Evolutionary conservation across 2,329 filamentous ascomycete species (phyloP).

Genomic region (Trichothecium roseum): DNA sequence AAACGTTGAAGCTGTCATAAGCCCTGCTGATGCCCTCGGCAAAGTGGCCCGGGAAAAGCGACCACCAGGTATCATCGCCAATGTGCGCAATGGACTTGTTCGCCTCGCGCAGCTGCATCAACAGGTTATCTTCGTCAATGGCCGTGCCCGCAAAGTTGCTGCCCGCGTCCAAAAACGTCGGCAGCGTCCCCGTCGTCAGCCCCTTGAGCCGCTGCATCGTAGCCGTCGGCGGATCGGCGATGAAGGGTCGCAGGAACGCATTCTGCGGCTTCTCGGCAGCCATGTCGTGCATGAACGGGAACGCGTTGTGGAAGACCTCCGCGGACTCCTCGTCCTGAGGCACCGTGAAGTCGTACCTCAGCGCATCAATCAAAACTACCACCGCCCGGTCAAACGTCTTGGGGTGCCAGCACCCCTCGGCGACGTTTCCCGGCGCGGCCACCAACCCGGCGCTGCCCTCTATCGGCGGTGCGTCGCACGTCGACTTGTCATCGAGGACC

Average conservation of each 20-base stretch:
- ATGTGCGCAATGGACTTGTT: conserved; percentile 75
- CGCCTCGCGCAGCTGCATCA: conserved; percentile 56
- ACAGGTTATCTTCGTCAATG: conserved; percentile 82
- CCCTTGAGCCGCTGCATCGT: conserved; percentile 90
- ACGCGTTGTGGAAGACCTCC: conserved; percentile 68
- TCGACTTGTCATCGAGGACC: conserved; percentile 67
- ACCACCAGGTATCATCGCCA: conserved; percentile 96
- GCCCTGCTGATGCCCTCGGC: conserved; percentile 74
- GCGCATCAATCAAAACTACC: conserved; percentile 80
- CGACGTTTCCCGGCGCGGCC: conserved; percentile 28
- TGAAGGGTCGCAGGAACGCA: conserved; percentile 87
- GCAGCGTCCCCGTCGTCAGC: conserved; percentile 86
- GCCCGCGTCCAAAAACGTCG: conserved; percentile 87
- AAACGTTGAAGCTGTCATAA: conserved; percentile 97
- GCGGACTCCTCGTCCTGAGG: conserved; percentile 40
- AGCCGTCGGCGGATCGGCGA: conserved; percentile 90
- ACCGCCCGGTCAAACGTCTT: conserved; percentile 89
- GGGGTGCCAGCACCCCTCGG: conserved; percentile 86
- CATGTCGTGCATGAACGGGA: conserved; percentile 79
- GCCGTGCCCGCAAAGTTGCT: conserved; percentile 92
- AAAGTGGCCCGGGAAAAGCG: conserved; percentile 89
- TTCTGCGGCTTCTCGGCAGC: conserved; percentile 64
- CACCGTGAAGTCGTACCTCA: conserved; percentile 94
- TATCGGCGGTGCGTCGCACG: conserved; percentile 59
- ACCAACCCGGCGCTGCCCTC: conserved; percentile 24